Percentiles rank a stretch among this genome's conserved stretches.
Evolutionary conservation across 78 protist genomes (phyloP).

Genomic region (Chrysochromulina tobinii): DNA sequence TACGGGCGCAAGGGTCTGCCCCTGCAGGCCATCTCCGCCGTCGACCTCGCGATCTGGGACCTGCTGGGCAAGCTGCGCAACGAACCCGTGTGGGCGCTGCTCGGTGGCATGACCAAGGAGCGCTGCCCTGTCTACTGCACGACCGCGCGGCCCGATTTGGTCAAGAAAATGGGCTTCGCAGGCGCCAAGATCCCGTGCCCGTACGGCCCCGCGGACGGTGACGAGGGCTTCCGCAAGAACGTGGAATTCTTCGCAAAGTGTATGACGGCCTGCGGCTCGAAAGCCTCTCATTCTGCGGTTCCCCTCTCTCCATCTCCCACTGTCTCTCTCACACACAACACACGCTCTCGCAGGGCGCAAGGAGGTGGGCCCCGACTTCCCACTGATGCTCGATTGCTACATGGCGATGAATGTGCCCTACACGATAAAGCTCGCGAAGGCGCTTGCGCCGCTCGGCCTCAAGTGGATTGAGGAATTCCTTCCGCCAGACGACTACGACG

Average conservation of each 20-base stretch:
- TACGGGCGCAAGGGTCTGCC: constrained; percentile 67
- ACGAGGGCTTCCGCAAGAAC: constrained; percentile 31
- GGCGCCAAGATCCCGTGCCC: constrained; percentile 72
- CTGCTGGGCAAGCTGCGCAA: constrained; percentile 50
- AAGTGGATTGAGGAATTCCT: constrained; percentile 58
- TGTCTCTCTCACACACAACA: background rate
- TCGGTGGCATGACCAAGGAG: constrained; percentile 68
- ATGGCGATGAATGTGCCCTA: constrained; percentile 68
- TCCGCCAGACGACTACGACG: constrained; percentile 61
- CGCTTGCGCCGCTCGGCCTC: constrained; percentile 18
- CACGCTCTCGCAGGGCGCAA: background rate
- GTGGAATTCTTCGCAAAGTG: background rate
- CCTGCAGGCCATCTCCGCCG: constrained; percentile 58
- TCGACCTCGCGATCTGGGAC: constrained; percentile 73
- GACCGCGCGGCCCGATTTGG: constrained; percentile 48
- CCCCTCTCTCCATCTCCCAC: too few species aligned
- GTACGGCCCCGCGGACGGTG: constrained; percentile 63
- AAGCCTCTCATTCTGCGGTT: too few species aligned
- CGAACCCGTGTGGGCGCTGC: constrained; percentile 59
- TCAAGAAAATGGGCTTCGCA: constrained; percentile 50
- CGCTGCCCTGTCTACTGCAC: constrained; percentile 56
- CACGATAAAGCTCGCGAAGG: constrained; percentile 38
- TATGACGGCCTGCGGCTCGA: too few species aligned
- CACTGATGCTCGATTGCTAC: constrained; percentile 63
- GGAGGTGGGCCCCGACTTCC: constrained; percentile 56